Conservation (phyloP, 2,329 filamentous ascomycete species). For the Curvularia spicifera region DNA sequence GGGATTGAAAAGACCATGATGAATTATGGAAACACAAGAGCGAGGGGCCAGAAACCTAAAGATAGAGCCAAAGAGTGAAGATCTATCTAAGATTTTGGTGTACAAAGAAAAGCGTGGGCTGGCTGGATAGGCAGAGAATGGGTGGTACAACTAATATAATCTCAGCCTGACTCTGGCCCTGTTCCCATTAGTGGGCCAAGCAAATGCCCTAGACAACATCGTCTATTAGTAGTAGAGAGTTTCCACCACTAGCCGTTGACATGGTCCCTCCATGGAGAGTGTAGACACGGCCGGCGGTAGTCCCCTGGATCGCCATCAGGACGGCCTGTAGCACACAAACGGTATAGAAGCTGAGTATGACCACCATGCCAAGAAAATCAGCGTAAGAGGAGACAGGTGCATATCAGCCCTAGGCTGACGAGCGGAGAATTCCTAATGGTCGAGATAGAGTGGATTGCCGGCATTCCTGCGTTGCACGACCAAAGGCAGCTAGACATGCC, state of each 20-base stretch:
- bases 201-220: constrained; percentile 13
- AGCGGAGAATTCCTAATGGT: constrained; percentile 21
- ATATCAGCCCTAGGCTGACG: constrained; percentile 21
- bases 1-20: constrained; percentile 18
- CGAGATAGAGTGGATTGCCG: constrained; percentile 1
- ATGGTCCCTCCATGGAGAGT: constrained; percentile 22
- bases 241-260: constrained; percentile 25
- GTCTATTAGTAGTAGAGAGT: constrained; percentile 26
- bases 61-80: constrained; percentile 10
- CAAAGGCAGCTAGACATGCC: constrained; percentile 25
- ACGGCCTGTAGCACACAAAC: constrained; percentile 21
- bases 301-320: constrained; percentile 27
- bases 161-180: constrained; percentile 19
- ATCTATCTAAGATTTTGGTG: constrained; percentile 7
- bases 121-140: constrained; percentile 13
- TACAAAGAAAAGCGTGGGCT: constrained; percentile 19
- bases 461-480: constrained; percentile 18
- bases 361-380: constrained; percentile 11
- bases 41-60: constrained; percentile 9
- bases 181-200: constrained; percentile 20
- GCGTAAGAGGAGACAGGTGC: constrained; percentile 12
- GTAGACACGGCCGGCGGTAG: constrained; percentile 18
- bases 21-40: constrained; percentile 10
- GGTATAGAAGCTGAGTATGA: constrained; percentile 19
- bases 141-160: constrained; percentile 30